phyloP scores from a whole-genome alignment of 1,284 basidiomycete species.

The Moniliella sp. region DNA sequence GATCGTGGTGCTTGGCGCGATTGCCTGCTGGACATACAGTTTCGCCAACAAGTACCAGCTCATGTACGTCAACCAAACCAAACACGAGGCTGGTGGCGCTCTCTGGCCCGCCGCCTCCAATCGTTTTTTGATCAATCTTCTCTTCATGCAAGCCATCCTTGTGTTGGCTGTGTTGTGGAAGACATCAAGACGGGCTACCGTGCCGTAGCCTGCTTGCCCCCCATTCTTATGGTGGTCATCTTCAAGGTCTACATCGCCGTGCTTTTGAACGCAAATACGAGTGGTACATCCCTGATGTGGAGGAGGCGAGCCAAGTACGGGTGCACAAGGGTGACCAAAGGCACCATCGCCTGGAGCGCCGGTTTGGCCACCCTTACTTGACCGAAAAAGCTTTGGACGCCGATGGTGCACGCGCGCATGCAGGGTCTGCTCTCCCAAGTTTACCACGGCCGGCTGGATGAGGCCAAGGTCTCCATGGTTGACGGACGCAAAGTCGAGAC shows the following conservation, averaged over 20 bases:
- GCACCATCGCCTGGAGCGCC: conserved; percentile 21
- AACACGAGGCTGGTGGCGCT: conserved; percentile 31
- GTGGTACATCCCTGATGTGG: conserved; percentile 27
- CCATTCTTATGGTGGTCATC: conserved; percentile 19
- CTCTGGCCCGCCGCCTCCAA: conserved; percentile 29
- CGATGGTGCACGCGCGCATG: conserved; percentile 25
- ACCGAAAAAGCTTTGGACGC: conserved; percentile 22
- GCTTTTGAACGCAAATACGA: conserved; percentile 20
- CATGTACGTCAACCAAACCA: conserved; percentile 30
- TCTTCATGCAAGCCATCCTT: conserved; percentile 29
- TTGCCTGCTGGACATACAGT: conserved; percentile 16
- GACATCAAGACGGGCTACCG: conserved; percentile 1
- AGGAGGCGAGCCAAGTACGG: conserved; percentile 15
- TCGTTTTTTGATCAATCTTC: conserved; percentile 22
- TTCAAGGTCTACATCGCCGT: conserved; percentile 20
- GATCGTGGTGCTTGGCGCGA: conserved; percentile 18
- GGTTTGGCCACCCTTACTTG: conserved; percentile 29
- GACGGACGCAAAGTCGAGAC: conserved; percentile 19
- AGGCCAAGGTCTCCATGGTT: conserved; percentile 9
- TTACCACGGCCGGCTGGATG: conserved; percentile 16
- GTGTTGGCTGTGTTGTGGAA: conserved; percentile 15
- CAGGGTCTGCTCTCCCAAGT: conserved; percentile 18
- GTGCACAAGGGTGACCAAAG: conserved; percentile 19
- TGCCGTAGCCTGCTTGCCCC: conserved; percentile 11
- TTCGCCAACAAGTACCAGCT: conserved; percentile 33